Percentiles rank a stretch among this genome's conserved stretches.
phyloP scores from a whole-genome alignment of 768 basidiomycete species.

The Chalciporus sphaerocephalus region DNA sequence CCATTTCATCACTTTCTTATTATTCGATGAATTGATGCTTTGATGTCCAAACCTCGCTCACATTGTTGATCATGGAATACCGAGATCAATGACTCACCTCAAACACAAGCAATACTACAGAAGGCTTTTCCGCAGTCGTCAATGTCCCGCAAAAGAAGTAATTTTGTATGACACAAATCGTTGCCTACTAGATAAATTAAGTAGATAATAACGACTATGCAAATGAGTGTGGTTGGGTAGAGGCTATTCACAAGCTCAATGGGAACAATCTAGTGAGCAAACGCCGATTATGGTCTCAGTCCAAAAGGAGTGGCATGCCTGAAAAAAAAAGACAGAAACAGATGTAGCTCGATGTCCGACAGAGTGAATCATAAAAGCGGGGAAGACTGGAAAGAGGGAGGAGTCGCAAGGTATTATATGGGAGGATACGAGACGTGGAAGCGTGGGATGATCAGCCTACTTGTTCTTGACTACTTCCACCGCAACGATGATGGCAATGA shows the following conservation, averaged over 20 bases:
- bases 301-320: conserved; percentile 19
- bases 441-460: conserved; percentile 3
- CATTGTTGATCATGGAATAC: too few species aligned
- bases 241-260: conserved; percentile 1
- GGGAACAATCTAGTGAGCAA: conserved; percentile 15
- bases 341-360: conserved; percentile 12
- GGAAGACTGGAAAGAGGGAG: not conserved
- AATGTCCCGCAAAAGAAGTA: not conserved
- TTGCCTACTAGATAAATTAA: conserved; percentile 27
- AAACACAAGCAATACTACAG: too few species aligned
- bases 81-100: too few species aligned
- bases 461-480: conserved; percentile 49
- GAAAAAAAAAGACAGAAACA: conserved; percentile 3
- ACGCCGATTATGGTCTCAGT: conserved; percentile 7
- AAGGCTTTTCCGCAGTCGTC: not conserved
- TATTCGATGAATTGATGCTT: too few species aligned
- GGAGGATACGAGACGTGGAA: not conserved
- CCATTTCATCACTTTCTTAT: too few species aligned
- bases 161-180: conserved; percentile 13
- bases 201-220: conserved; percentile 20
- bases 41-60: too few species aligned
- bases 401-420: not conserved
- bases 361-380: conserved; percentile 1
- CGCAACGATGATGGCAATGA: conserved; percentile 60
- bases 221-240: conserved; percentile 15